These are phyloP conservation scores for Claviceps sp. DNA, from an alignment of 2,329 filamentous ascomycete species.

Conservation along the genomic window DNA sequence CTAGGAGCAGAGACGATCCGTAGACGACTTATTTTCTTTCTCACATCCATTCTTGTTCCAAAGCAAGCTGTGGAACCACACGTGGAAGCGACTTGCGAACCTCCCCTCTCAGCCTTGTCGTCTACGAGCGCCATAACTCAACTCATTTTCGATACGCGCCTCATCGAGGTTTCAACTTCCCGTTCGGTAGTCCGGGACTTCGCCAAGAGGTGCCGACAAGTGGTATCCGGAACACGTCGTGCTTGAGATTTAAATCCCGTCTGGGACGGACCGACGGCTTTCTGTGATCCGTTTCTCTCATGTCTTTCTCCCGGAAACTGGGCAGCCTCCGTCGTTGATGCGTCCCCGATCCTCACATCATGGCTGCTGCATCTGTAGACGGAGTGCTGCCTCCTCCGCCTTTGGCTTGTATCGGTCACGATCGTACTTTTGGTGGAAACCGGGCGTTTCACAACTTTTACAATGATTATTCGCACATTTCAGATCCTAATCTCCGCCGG, in stretches of 20 bases:
- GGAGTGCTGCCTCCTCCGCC: conserved; percentile 31
- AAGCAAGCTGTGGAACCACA: not conserved
- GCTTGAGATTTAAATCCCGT: not conserved
- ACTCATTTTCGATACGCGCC: no score
- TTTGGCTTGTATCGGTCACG: conserved; percentile 19
- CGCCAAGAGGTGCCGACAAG: not conserved
- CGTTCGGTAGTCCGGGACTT: not conserved
- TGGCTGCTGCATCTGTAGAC: conserved; percentile 19
- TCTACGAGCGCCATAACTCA: not conserved
- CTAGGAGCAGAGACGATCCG: not conserved
- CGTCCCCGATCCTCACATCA: conserved; percentile 9
- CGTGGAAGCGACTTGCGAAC: not conserved
- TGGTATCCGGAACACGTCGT: no score
- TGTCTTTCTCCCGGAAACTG: conserved; percentile 13
- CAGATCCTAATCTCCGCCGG: conserved; percentile 64
- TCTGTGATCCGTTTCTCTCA: conserved; percentile 5
- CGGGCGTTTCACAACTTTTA: conserved; percentile 63
- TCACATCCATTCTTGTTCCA: not conserved
- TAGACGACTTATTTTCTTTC: not conserved
- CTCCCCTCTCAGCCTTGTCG: not conserved
- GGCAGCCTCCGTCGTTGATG: conserved; percentile 6
- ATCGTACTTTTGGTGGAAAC: conserved; percentile 46
- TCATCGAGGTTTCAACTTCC: not conserved
- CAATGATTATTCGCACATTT: conserved; percentile 51
- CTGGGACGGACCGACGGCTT: not conserved